Percentiles rank a stretch among this genome's conserved stretches.
Evolutionary conservation across 2,329 filamentous ascomycete species (phyloP).

Genomic region (Trichoderma oligosporum): DNA sequence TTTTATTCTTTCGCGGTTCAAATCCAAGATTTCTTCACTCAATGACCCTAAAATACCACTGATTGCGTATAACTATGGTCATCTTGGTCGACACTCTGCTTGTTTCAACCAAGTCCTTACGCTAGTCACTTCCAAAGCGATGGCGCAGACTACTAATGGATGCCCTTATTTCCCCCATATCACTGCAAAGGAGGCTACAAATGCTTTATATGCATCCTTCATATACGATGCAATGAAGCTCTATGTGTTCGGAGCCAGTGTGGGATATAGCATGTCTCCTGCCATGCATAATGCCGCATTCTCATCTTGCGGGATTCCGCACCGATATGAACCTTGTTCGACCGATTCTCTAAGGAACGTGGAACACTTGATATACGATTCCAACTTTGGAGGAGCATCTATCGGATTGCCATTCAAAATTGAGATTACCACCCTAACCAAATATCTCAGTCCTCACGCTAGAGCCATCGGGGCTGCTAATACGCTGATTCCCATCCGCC

Average conservation of each 20-base stretch:
- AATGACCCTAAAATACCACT: not conserved
- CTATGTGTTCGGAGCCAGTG: constrained; percentile 11
- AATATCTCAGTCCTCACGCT: constrained; percentile 8
- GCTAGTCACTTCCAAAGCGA: not conserved
- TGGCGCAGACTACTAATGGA: not conserved
- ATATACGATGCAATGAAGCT: constrained; percentile 11
- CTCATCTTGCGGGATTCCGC: constrained; percentile 4
- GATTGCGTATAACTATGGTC: constrained; percentile 2
- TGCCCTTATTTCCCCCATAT: not conserved
- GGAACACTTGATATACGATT: constrained; percentile 1
- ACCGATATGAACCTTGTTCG: constrained; percentile 4
- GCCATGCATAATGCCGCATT: constrained; percentile 14
- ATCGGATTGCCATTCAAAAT: constrained; percentile 11
- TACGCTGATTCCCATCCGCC: constrained; percentile 10
- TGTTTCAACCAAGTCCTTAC: constrained; percentile 13
- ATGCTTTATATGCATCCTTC: constrained; percentile 8
- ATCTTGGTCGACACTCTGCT: not conserved
- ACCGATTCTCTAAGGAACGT: not conserved
- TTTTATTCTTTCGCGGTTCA: not conserved
- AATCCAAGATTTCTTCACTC: not conserved
- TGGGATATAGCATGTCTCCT: constrained; percentile 15
- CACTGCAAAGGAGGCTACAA: constrained; percentile 10
- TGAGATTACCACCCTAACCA: constrained; percentile 5
- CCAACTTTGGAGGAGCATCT: constrained; percentile 10
- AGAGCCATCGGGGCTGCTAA: constrained; percentile 15